Percentiles rank a stretch among this genome's conserved stretches.
Conservation (phyloP, 164 flowering plant genomes). For the Liquidambar formosana region DNA sequence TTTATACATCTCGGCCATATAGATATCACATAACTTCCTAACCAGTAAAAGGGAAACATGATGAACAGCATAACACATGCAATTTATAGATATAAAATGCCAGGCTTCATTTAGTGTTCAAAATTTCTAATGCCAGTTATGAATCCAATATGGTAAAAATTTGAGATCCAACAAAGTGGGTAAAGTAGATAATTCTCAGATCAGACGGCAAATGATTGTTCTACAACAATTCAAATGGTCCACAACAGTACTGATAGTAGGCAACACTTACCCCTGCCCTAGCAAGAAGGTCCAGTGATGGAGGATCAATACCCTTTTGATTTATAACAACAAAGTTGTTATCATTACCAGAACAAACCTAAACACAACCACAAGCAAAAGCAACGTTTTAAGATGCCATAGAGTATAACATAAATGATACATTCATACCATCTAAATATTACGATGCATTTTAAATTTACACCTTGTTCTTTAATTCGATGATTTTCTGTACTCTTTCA, state of each 20-base stretch:
- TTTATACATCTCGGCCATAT: too few species aligned
- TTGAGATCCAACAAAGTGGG: too few species aligned
- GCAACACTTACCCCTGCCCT: constrained; percentile 81
- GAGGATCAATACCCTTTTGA: constrained; percentile 98
- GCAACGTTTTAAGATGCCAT: neutral
- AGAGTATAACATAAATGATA: neutral
- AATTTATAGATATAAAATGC: too few species aligned
- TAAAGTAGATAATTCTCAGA: too few species aligned
- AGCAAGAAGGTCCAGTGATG: constrained; percentile 92
- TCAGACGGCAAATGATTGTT: neutral
- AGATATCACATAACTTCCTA: too few species aligned
- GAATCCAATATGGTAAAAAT: too few species aligned
- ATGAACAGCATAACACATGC: too few species aligned
- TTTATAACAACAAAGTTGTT: constrained; percentile 87
- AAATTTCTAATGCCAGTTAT: too few species aligned
- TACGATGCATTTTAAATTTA: neutral
- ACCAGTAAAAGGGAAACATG: too few species aligned
- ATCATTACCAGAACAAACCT: constrained; percentile 86
- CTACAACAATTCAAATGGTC: neutral
- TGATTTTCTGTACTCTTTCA: constrained; percentile 83
- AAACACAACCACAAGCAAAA: constrained; percentile 19
- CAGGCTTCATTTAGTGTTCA: too few species aligned
- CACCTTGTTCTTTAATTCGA: constrained; percentile 91
- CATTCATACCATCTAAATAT: neutral
- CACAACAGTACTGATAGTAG: neutral